These are phyloP conservation scores for Cordyceps fumosorosea DNA, from an alignment of 2,329 filamentous ascomycete species.

Conservation along the genomic window DNA sequence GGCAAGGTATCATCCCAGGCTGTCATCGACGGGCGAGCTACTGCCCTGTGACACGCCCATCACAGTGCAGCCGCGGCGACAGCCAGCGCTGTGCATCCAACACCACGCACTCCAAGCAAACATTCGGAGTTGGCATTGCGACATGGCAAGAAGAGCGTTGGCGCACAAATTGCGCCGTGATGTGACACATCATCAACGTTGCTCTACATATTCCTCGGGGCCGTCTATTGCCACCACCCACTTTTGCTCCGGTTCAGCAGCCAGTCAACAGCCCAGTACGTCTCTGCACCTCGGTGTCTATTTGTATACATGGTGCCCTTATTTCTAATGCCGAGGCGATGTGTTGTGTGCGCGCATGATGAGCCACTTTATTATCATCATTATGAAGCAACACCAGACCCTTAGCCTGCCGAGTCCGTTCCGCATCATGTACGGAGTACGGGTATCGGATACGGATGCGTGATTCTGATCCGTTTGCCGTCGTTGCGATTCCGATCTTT, in stretches of 20 bases:
- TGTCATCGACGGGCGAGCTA: background rate
- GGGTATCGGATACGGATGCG: background rate
- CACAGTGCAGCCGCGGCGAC: background rate
- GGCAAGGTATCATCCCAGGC: background rate
- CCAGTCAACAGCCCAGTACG: background rate
- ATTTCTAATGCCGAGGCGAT: background rate
- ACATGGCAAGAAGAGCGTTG: background rate
- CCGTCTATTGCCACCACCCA: background rate
- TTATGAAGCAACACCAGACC: background rate
- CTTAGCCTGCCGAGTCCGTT: background rate
- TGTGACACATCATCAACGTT: slow-evolving; percentile 7
- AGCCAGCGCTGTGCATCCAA: background rate
- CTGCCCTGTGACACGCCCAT: background rate
- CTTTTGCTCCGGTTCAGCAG: background rate
- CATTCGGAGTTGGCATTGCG: background rate
- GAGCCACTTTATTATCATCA: background rate
- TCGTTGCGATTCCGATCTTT: background rate
- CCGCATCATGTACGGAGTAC: background rate
- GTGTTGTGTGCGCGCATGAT: background rate
- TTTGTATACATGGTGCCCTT: background rate
- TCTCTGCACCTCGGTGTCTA: background rate
- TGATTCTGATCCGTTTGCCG: background rate
- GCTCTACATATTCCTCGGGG: background rate
- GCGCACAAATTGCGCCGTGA: background rate
- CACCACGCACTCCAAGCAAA: background rate